These are phyloP conservation scores for Glycine latifolia DNA, from an alignment of 306 rosid genomes.

Conservation along the genomic window DNA sequence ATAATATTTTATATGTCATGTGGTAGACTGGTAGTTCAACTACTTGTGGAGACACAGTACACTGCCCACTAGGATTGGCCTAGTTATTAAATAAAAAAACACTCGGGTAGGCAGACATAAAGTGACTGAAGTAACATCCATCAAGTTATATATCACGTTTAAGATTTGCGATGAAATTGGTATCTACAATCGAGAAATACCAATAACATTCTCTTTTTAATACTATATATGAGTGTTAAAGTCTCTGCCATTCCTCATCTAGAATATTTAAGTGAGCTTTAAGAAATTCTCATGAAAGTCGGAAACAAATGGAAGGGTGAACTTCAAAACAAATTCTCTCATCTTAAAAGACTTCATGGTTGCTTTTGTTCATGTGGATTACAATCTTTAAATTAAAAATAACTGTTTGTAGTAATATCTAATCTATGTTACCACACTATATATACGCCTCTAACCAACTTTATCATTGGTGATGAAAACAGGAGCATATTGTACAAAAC, in stretches of 20 bases:
- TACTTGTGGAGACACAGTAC: not conserved
- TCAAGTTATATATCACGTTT: too few species aligned
- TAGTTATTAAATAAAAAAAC: not conserved
- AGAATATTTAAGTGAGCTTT: not conserved
- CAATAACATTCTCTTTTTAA: too few species aligned
- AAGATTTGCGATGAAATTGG: too few species aligned
- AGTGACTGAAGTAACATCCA: too few species aligned
- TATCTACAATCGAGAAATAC: too few species aligned
- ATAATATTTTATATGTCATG: not conserved
- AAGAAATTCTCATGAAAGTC: not conserved
- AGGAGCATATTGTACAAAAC: constrained; percentile 47
- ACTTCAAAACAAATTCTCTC: constrained; percentile 32
- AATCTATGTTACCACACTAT: constrained; percentile 50
- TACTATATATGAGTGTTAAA: too few species aligned
- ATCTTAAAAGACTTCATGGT: constrained; percentile 10
- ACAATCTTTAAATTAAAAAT: constrained; percentile 47
- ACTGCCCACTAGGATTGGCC: not conserved
- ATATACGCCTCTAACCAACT: constrained; percentile 49
- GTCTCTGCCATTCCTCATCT: too few species aligned
- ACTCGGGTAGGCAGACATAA: not conserved
- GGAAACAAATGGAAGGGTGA: not conserved
- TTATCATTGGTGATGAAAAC: constrained; percentile 42
- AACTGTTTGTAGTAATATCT: constrained; percentile 27
- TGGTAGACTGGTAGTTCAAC: not conserved
- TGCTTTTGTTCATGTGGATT: constrained; percentile 21